Base-by-base conservation (phyloP, 768 basidiomycete species). In the Chalciporus piperatus region DNA sequence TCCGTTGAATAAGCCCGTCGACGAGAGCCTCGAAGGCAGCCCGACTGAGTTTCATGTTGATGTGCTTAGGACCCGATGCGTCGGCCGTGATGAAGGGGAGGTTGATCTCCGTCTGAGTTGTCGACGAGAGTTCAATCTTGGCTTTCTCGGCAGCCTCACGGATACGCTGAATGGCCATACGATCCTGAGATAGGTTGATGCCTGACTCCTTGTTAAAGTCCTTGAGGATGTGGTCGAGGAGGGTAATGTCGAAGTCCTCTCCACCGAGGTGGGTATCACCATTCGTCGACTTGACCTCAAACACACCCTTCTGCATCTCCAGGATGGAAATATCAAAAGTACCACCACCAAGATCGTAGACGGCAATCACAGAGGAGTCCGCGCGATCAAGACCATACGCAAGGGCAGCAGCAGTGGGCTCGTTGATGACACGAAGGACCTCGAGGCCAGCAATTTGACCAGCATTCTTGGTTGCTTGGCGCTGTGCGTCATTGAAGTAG, bases 251-350 rank as follows among this genome's bases (percentile, higher is more conserved):
- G 66, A 98, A 98, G 72, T 98, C 97, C 74, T 99, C 97, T 67
- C 87, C 87, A 59, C 92, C 97, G 51, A 99, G 83, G 69, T 99
- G 97, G 14, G 97, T 98, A 72, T 99, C 96, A 68, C 97, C 97
- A 67, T 98, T 98, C 49, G 97, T 99, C 1, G 97, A 98, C 78
- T 98, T 99, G 68, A 99, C 97, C 72, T 98, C 97, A 71, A 98
- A 99, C 10, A 99, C 95, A 62, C 96, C 97, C 73, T 97, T 95
- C 72, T 98, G 93, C 93, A 98, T 98, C 75, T 98, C 95, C 50
- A 99, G 79, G 60, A 99, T 95, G 25, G 97, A 99, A 65, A 99
- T 93, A 92, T 98, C 96, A 71, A 98, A 98, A 20, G 96, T 98
- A 50, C 96, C 96, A 62, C 96, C 96, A 60, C 96, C 96, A 28